Base-by-base conservation (phyloP, 176 grass and related monocot genomes). In the Echinochloa phyllopogon region DNA sequence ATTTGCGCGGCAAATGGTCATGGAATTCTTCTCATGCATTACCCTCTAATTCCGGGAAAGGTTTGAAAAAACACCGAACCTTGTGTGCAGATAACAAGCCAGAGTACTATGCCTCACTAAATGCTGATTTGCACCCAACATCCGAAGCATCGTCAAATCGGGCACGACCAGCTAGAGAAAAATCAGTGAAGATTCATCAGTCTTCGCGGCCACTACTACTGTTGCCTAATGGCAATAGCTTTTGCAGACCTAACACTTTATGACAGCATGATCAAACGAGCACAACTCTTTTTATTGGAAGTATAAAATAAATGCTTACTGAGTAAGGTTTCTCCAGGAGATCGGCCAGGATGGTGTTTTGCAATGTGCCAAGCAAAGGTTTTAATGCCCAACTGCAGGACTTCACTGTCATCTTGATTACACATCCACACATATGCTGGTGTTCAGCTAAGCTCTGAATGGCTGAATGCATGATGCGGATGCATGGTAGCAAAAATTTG, bases 351-450 rank as follows among this genome's bases (percentile, higher is more conserved):
- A 42, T 23, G 39, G 17, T 5, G 21, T n/a, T 17, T 3, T 44
- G 29, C 29, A 33, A 33, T 61, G 56, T 18, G 56, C 15, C 37
- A 62, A 83, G 43, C 27, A 64, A 74, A 37, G 13, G 41, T 20
- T 83, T 85, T 17, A 23, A 69, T 59, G 62, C 61, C 5, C 5
- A 69, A 44, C 73, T 69, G 73, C 38, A n/a, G 56, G 44, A 47
- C 16, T 59, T 56, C 33, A 18, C 69, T 40, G 44, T 48, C 50
- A 45, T 33, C 41, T 72, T 24, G 44, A 60, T 60, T 60, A 25
- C 10, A 24, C 10, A 60, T 60, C 57, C 57, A 60, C 57, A 60
- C 57, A 10, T 60, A 60, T 72, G 24, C 36, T 29, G 71, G 41
- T 45, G 8, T 6, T 6, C 21, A 44, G 17, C 61, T 65, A 24